Conservation (phyloP, 2,329 filamentous ascomycete genomes). For the Pseudocercospora fuligena region DNA sequence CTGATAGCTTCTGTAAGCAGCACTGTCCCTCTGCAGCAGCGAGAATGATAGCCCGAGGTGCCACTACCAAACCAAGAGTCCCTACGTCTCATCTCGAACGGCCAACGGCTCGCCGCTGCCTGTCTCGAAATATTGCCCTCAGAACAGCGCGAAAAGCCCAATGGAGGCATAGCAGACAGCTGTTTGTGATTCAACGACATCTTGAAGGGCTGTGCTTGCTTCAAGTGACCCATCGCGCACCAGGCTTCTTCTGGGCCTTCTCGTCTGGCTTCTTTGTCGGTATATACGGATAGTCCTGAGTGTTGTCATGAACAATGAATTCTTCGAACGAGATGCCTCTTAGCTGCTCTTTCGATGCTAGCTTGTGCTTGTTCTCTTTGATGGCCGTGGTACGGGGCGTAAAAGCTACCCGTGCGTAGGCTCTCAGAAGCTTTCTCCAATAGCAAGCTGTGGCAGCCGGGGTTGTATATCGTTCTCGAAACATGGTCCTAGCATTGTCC, state of each 20-base stretch:
- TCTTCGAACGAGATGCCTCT: constrained; percentile 34
- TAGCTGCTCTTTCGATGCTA: constrained; percentile 19
- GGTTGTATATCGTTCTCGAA: constrained; percentile 34
- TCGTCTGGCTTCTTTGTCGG: not conserved
- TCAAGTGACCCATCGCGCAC: not conserved
- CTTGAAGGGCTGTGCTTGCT: not conserved
- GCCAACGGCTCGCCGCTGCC: not conserved
- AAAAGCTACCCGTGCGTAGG: constrained; percentile 34
- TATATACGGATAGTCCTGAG: constrained; percentile 23
- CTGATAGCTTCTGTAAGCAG: not conserved
- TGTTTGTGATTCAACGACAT: not conserved
- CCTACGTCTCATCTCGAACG: not conserved
- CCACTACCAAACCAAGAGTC: not conserved
- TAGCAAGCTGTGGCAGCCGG: constrained; percentile 40
- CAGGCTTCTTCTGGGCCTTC: not conserved
- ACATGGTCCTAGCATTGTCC: constrained; percentile 23
- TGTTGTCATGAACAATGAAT: constrained; percentile 29
- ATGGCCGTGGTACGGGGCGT: constrained; percentile 23
- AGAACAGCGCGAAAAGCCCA: not conserved
- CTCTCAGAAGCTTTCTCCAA: constrained; percentile 33
- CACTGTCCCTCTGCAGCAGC: not conserved
- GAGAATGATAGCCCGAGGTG: not conserved
- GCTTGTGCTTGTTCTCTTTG: constrained; percentile 20
- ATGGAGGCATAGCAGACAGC: not conserved
- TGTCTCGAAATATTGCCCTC: not conserved